Conservation (phyloP, 2,329 filamentous ascomycete species). For the Botrytis aclada region DNA sequence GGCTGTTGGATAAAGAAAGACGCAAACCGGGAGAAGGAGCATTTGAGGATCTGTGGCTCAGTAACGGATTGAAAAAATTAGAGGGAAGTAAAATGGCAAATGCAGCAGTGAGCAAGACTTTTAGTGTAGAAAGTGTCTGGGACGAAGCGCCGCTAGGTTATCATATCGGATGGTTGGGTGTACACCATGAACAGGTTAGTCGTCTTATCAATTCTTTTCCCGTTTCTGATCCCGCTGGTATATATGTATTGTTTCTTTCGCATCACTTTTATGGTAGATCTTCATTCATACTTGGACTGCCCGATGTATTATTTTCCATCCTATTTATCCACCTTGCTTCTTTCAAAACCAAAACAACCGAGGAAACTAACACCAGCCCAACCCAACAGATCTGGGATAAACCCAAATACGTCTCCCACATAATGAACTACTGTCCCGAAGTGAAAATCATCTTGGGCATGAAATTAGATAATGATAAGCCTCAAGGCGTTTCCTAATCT, state of each 20-base stretch:
- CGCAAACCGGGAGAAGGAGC: constrained; percentile 48
- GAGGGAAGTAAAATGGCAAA: constrained; percentile 49
- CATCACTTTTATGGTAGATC: neutral
- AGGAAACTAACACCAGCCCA: constrained; percentile 27
- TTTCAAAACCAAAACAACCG: accelerated
- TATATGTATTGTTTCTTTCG: neutral
- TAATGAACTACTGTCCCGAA: constrained; percentile 56
- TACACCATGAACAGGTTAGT: constrained; percentile 19
- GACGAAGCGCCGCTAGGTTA: constrained; percentile 53
- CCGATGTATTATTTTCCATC: neutral
- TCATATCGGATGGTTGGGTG: constrained; percentile 48
- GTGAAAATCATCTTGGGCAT: constrained; percentile 54
- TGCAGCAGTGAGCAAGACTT: constrained; percentile 40
- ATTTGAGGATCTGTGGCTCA: constrained; percentile 56
- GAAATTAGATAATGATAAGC: constrained; percentile 45
- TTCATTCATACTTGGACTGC: neutral
- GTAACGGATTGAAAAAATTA: constrained; percentile 46
- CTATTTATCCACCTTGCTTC: too few species aligned
- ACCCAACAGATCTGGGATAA: constrained; percentile 46
- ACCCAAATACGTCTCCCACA: constrained; percentile 43
- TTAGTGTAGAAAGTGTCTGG: constrained; percentile 51
- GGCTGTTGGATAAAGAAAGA: constrained; percentile 48
- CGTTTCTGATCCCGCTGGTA: neutral
- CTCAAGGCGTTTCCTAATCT: constrained; percentile 5
- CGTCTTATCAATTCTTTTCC: neutral